phyloP scores from a whole-genome alignment of 129 eudicot genomes.

The Flaveria trinervia region DNA sequence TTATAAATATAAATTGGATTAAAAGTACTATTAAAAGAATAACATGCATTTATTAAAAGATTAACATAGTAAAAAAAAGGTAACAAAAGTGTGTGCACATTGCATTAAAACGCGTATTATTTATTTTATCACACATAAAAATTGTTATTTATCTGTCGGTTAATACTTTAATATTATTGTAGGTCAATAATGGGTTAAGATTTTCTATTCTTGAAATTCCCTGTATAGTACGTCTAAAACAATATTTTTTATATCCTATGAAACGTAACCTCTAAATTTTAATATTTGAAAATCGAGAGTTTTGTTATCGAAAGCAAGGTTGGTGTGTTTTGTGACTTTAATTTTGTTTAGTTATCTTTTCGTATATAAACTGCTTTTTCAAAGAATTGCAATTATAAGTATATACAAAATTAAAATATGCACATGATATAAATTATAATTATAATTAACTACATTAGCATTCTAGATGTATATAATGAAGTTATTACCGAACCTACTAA shows the following conservation, averaged over 20 bases:
- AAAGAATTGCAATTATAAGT: neutral
- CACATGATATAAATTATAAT: neutral
- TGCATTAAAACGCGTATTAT: neutral
- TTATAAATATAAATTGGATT: no score
- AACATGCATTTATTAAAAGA: neutral
- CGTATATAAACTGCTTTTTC: neutral
- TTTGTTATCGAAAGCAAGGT: constrained; percentile 30
- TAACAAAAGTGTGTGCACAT: neutral
- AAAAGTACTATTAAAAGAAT: neutral
- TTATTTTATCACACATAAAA: constrained; percentile 9
- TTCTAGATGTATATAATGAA: no score
- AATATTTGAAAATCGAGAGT: constrained; percentile 14
- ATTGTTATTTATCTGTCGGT: neutral
- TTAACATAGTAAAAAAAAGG: neutral
- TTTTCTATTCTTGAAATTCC: constrained; percentile 28
- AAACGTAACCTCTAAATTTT: constrained; percentile 24
- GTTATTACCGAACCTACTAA: no score
- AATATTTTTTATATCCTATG: constrained; percentile 12
- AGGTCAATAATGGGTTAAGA: constrained; percentile 28
- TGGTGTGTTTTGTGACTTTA: constrained; percentile 24
- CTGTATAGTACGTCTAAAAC: constrained; percentile 28
- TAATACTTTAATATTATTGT: constrained; percentile 20
- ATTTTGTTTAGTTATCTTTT: neutral
- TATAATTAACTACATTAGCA: no score
- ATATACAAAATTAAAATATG: neutral